These are phyloP conservation scores for Emydomyces testavorans DNA, from an alignment of 2,329 filamentous ascomycete species.

Conservation along the genomic window DNA sequence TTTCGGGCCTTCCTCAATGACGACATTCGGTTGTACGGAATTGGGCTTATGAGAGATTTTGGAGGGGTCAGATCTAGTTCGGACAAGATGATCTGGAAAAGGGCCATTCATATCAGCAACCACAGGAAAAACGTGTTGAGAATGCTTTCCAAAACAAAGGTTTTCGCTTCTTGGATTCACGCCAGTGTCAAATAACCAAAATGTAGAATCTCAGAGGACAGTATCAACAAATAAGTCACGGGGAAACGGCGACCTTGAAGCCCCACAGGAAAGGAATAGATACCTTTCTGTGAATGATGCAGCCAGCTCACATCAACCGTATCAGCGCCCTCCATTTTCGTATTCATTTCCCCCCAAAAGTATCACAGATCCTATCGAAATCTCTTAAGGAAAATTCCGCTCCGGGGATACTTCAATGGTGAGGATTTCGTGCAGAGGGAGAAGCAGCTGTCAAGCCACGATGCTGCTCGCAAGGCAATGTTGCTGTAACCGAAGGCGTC, in stretches of 20 bases:
- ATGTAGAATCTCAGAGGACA: neutral
- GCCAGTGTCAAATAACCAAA: neutral
- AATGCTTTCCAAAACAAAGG: neutral
- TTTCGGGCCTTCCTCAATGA: neutral
- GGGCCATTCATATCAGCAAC: neutral
- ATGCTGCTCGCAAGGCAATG: too few species aligned
- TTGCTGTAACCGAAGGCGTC: too few species aligned
- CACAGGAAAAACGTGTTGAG: neutral
- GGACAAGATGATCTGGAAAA: conserved; percentile 26
- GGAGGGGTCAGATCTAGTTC: conserved; percentile 29
- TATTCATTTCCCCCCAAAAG: neutral
- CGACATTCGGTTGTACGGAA: neutral
- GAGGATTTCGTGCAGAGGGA: neutral
- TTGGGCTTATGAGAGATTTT: conserved; percentile 1
- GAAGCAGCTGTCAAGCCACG: neutral
- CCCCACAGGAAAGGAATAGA: conserved; percentile 22
- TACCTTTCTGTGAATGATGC: conserved; percentile 73
- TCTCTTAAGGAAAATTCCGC: neutral
- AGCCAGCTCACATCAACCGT: conserved; percentile 86
- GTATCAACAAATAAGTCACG: too few species aligned
- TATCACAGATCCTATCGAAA: neutral
- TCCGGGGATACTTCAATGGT: neutral
- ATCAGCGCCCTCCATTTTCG: conserved; percentile 63
- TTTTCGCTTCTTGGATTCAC: neutral
- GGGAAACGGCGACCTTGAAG: neutral